Evolutionary conservation across 768 basidiomycete species (phyloP), one percentile per base, ranked within the genome.

Genomic region (Mycena chlorophos): DNA sequence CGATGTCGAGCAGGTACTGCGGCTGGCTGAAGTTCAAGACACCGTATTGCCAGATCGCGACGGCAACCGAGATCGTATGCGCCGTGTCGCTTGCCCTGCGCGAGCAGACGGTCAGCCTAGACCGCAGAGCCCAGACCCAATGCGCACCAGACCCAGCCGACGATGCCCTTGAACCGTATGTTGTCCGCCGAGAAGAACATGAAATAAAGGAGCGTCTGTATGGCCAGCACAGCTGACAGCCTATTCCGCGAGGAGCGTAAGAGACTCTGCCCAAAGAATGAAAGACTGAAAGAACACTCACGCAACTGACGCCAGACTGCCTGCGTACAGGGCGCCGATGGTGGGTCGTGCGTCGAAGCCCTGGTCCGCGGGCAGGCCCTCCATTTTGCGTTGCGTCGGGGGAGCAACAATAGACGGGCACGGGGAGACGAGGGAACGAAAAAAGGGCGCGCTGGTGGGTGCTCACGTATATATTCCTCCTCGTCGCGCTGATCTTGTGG

Each of bases 151-250:
- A 46, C 27, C 45, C 45, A 46, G 12, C 6, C 20, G 13, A 46
- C 45, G 45, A 46, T 10, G 22, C 6, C 26, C 25, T 46, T 46
- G 6, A 46, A 25, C 4, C 45, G 45, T 25, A 28, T 19, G 25
- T 46, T 46, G 45, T 46, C 45, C 27, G 23, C 23, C 12, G 8
- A n/a, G 23, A 23, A 46, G 25, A 46, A 25, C 45, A 46, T 46
- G 25, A 46, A 46, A 27, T 46, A 46, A 19, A 46, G 45, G 45
- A 46, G 27, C n/a, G 25, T 46, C 26, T 46, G 45, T 25, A 46
- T 25, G 45, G 8, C 23, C 5, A 46, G 45, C 23, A 46, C 45
- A 10, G 45, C 45, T 27, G 45, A 46, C 8, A 46, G 23, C 8
- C 45, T 46, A 20, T 46, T 46, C 6, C 22, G 25, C 23, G 22